Conservation (phyloP, 768 basidiomycete genomes). For the Tulasnella sp. region DNA sequence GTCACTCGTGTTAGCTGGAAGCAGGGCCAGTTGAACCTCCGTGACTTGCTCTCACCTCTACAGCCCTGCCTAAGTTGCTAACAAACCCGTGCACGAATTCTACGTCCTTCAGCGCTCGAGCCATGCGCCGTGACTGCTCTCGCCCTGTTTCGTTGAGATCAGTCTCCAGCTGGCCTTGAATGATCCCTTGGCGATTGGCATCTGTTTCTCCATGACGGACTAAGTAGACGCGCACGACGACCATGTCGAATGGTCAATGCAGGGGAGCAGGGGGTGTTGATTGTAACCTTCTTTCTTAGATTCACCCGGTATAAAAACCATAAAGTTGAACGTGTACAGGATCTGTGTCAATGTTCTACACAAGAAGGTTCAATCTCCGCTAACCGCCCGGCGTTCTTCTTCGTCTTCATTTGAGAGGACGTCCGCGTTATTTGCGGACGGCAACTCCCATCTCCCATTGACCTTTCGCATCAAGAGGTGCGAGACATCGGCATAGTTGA, state of each 20-base stretch:
- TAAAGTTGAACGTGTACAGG: no score
- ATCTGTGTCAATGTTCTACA: background rate
- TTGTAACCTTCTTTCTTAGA: no score
- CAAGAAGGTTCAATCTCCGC: background rate
- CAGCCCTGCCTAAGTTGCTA: conserved; percentile 22
- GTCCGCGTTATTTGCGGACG: background rate
- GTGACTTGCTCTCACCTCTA: conserved; percentile 21
- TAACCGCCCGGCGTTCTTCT: background rate
- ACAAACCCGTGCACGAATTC: conserved; percentile 21
- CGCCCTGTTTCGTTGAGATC: conserved; percentile 17
- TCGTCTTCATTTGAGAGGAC: background rate
- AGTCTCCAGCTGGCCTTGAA: conserved; percentile 19
- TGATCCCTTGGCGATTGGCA: conserved; percentile 12
- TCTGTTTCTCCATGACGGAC: conserved; percentile 14
- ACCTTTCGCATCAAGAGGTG: background rate
- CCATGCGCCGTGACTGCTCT: conserved; percentile 13
- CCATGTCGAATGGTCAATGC: background rate
- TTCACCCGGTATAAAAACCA: no score
- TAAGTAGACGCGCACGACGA: background rate
- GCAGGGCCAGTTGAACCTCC: background rate
- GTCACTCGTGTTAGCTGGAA: background rate
- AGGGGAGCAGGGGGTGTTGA: background rate
- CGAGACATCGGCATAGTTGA: background rate
- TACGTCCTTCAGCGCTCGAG: conserved; percentile 15
- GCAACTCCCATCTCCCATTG: background rate